These are phyloP conservation scores for Neurospora sp. DNA, from an alignment of 495 filamentous ascomycete genomes.

Conservation along the genomic window DNA sequence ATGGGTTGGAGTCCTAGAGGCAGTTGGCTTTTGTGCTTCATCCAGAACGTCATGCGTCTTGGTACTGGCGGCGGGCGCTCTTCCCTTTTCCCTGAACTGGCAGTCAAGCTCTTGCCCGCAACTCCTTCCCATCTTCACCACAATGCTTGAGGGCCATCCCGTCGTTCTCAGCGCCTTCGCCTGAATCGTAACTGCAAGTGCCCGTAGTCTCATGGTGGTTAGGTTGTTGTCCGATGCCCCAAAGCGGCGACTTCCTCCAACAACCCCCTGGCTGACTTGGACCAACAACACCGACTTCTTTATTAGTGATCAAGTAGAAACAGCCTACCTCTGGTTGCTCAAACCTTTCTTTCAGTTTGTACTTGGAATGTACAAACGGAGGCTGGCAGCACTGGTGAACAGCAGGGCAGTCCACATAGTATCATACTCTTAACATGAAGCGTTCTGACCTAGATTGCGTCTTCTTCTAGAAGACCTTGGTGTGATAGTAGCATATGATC, in stretches of 20 bases:
- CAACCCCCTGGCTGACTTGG: background rate
- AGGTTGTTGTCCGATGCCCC: background rate
- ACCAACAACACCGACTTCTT: background rate
- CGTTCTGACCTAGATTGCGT: background rate
- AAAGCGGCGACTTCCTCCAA: background rate
- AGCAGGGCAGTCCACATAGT: background rate
- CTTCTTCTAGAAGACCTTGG: background rate
- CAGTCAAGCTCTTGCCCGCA: background rate
- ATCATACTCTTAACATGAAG: background rate
- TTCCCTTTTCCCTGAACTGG: background rate
- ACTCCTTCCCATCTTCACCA: background rate
- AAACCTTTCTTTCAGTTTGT: background rate
- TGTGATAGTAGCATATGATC: background rate
- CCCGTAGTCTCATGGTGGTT: background rate
- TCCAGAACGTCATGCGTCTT: background rate
- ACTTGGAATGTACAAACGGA: background rate
- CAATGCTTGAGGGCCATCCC: background rate
- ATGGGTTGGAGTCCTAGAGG: background rate
- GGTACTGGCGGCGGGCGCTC: background rate
- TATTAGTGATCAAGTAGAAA: background rate
- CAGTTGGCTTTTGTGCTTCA: background rate
- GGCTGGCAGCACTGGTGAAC: background rate
- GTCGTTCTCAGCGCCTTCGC: background rate
- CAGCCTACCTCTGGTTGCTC: background rate
- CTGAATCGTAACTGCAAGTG: background rate